Percentiles rank a stretch among this genome's conserved stretches.
These are phyloP conservation scores for Globisporangium takayamanum DNA, from an alignment of 352 stramenopile species.

Conservation along the genomic window DNA sequence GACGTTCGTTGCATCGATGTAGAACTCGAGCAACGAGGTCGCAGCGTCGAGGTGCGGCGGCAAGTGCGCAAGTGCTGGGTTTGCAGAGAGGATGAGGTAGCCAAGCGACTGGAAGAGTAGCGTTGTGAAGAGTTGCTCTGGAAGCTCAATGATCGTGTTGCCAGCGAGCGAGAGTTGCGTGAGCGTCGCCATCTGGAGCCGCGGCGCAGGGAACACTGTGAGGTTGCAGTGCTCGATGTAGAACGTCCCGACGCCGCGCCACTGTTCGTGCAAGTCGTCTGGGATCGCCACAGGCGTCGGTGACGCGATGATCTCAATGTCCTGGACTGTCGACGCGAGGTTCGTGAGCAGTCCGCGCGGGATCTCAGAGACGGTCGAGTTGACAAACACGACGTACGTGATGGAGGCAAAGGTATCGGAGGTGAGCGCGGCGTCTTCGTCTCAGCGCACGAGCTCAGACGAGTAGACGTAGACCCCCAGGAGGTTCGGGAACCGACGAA, in stretches of 20 bases:
- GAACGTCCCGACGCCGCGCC: not conserved
- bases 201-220: not conserved
- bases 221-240: conserved; percentile 6
- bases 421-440: conserved; percentile 6
- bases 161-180: conserved; percentile 3
- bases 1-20: conserved; percentile 2
- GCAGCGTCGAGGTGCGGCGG: not conserved
- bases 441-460: conserved; percentile 2
- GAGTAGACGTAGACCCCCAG: conserved; percentile 5
- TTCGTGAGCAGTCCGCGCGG: conserved; percentile 5
- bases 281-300: not conserved
- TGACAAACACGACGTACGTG: conserved; percentile 9
- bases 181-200: conserved; percentile 1
- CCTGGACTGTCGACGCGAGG: conserved; percentile 7
- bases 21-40: not conserved
- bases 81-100: conserved; percentile 4
- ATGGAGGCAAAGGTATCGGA: conserved; percentile 3
- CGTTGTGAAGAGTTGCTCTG: not conserved
- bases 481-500: conserved; percentile 1
- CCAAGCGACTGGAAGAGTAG: not conserved
- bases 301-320: conserved; percentile 9
- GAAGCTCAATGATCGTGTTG: conserved; percentile 5
- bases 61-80: not conserved
- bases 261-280: conserved; percentile 1
- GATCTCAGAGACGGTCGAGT: not conserved